A percentile compares a stretch with the other conserved stretches of the same genome.
These are phyloP conservation scores for Claviceps humidiphila DNA, from an alignment of 2,329 filamentous ascomycete species.

Conservation along the genomic window DNA sequence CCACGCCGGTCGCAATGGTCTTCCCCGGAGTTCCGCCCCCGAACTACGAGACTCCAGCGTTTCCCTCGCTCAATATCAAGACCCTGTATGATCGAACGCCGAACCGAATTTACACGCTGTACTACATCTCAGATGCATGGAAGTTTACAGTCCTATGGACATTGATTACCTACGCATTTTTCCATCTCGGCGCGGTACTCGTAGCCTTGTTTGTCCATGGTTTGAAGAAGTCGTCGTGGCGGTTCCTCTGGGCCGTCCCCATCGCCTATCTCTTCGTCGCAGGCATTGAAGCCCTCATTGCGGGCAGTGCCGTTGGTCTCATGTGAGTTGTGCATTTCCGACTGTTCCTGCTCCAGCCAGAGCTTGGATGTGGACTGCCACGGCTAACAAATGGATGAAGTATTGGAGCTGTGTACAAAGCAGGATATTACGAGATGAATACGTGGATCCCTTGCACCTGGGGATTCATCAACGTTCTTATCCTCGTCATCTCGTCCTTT, in stretches of 20 bases:
- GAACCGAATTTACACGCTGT: slow-evolving; percentile 46
- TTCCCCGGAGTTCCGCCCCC: slow-evolving; percentile 22
- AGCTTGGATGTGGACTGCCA: neutral
- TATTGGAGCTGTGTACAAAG: slow-evolving; percentile 65
- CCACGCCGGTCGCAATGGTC: slow-evolving; percentile 3
- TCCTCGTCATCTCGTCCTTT: slow-evolving; percentile 77
- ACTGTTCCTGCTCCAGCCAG: too few species aligned
- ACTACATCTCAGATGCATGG: slow-evolving; percentile 66
- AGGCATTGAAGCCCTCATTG: slow-evolving; percentile 62
- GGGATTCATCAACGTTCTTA: slow-evolving; percentile 70
- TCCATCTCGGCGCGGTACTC: slow-evolving; percentile 58
- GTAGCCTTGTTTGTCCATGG: slow-evolving; percentile 64
- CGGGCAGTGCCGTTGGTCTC: slow-evolving; percentile 68
- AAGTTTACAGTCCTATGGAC: slow-evolving; percentile 84
- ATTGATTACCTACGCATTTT: slow-evolving; percentile 59
- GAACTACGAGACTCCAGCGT: slow-evolving; percentile 53
- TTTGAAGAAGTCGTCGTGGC: slow-evolving; percentile 41
- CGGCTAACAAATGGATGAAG: slow-evolving; percentile 37
- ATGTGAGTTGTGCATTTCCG: slow-evolving; percentile 41
- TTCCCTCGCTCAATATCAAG: slow-evolving; percentile 74
- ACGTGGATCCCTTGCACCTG: slow-evolving; percentile 89
- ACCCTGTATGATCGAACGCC: slow-evolving; percentile 29
- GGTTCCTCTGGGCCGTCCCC: slow-evolving; percentile 58
- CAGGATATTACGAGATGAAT: slow-evolving; percentile 79
- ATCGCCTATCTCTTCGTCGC: slow-evolving; percentile 58